These are phyloP conservation scores for Colletotrichum tanaceti DNA, from an alignment of 2,329 filamentous ascomycete genomes.

Conservation along the genomic window DNA sequence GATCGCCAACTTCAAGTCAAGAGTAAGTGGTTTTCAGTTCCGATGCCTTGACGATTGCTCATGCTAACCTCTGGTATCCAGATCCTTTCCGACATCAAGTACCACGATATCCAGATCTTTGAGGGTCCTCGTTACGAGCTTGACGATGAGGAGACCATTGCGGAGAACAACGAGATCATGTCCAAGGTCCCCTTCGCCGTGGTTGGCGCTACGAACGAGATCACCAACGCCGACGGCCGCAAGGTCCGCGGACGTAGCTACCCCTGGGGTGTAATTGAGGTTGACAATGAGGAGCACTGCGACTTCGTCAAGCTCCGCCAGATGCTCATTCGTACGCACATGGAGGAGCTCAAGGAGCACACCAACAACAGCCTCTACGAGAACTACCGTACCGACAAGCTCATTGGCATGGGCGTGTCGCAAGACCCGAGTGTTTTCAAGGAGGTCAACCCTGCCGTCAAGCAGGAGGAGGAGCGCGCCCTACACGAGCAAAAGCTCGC, in stretches of 20 bases:
- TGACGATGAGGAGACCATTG: constrained; percentile 99
- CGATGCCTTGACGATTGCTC: neutral
- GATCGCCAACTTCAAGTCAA: constrained; percentile 92
- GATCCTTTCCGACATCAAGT: constrained; percentile 96
- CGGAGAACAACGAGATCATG: constrained; percentile 99
- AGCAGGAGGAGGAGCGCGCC: constrained; percentile 98
- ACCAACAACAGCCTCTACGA: constrained; percentile 99
- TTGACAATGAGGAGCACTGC: constrained; percentile 99
- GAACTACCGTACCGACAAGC: constrained; percentile 99
- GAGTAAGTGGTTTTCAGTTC: constrained; percentile 71
- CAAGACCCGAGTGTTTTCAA: constrained; percentile 99
- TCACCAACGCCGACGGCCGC: constrained; percentile 89
- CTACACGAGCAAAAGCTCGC: constrained; percentile 99
- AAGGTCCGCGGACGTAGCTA: constrained; percentile 96
- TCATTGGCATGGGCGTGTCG: constrained; percentile 96
- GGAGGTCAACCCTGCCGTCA: constrained; percentile 99
- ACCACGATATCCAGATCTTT: constrained; percentile 98
- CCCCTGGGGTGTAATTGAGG: constrained; percentile 98
- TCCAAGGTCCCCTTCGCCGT: constrained; percentile 99
- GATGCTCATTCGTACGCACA: constrained; percentile 99
- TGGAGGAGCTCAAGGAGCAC: constrained; percentile 99
- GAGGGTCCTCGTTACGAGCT: constrained; percentile 98
- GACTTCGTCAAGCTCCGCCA: constrained; percentile 99
- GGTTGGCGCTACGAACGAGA: constrained; percentile 95
- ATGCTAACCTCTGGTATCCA: constrained; percentile 52